Percentiles rank a stretch among this genome's conserved stretches.
Evolutionary conservation across 2,329 filamentous ascomycete genomes (phyloP).

Genomic region (Plenodomus biglobosus): DNA sequence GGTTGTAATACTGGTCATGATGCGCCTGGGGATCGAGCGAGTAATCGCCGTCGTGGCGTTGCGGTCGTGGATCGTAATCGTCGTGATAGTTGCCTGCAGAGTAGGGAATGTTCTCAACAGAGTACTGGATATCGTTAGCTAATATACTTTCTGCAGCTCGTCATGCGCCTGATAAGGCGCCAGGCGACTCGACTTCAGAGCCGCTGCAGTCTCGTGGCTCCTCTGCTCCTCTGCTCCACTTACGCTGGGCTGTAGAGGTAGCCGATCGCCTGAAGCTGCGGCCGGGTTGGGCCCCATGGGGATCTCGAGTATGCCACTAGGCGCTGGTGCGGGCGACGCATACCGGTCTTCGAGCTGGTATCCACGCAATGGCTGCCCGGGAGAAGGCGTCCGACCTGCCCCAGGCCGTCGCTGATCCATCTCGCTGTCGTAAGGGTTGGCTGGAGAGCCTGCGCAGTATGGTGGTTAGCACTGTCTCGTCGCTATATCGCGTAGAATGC

Average conservation of each 20-base stretch:
- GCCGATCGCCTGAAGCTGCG: constrained; percentile 69
- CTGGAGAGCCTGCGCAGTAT: constrained; percentile 22
- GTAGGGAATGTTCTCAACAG: constrained; percentile 69
- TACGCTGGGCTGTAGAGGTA: constrained; percentile 83
- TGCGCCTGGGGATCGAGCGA: constrained; percentile 79
- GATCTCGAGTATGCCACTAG: constrained; percentile 58
- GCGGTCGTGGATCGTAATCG: constrained; percentile 52
- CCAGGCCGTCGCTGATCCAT: constrained; percentile 57
- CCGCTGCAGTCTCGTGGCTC: too few relatives aligned
- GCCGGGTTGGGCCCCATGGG: constrained; percentile 61
- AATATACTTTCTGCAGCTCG: too few relatives aligned
- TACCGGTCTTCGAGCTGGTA: constrained; percentile 86
- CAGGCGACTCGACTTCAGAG: too few relatives aligned
- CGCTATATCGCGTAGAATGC: too few relatives aligned
- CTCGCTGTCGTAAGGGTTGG: constrained; percentile 27
- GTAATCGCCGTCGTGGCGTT: constrained; percentile 63
- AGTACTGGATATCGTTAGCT: constrained; percentile 56
- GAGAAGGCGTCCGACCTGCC: constrained; percentile 65
- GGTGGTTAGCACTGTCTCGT: constrained; percentile 12
- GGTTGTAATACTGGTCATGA: constrained; percentile 83
- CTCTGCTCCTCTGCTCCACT: constrained; percentile 35
- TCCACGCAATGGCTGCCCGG: constrained; percentile 70
- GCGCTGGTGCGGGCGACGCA: constrained; percentile 49
- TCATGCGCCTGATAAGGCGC: too few relatives aligned
- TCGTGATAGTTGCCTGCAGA: constrained; percentile 63